These are phyloP conservation scores for Yamadazyma tumulicola DNA, from an alignment of 805 yeast species.

Conservation along the genomic window DNA sequence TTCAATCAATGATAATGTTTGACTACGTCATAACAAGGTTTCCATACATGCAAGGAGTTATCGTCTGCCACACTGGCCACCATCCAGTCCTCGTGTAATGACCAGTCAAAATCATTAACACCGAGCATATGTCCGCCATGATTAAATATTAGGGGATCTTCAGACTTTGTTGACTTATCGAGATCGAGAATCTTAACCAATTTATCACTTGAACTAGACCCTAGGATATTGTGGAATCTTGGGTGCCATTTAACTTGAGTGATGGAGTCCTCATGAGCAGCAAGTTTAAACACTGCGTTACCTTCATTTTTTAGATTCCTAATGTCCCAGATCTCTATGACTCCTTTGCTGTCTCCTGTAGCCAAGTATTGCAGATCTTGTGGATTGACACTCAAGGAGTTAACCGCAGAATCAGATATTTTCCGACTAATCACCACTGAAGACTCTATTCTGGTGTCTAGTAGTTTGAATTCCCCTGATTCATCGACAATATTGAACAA, in stretches of 20 bases:
- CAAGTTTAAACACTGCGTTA: not conserved
- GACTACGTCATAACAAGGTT: conserved; percentile 44
- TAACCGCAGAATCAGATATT: conserved; percentile 38
- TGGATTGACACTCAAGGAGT: conserved; percentile 59
- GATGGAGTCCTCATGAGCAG: conserved; percentile 47
- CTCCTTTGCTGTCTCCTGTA: conserved; percentile 63
- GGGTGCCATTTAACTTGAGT: conserved; percentile 77
- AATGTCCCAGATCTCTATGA: conserved; percentile 61
- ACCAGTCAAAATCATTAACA: conserved; percentile 83
- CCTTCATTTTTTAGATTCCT: conserved; percentile 30
- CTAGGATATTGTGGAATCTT: conserved; percentile 47
- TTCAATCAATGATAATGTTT: conserved; percentile 1
- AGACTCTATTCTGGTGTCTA: conserved; percentile 46
- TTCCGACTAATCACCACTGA: conserved; percentile 3
- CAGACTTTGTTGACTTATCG: conserved; percentile 17
- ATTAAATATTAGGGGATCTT: conserved; percentile 44
- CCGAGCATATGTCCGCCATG: conserved; percentile 91
- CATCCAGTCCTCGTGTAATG: conserved; percentile 64
- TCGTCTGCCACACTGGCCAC: conserved; percentile 79
- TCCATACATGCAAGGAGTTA: conserved; percentile 85
- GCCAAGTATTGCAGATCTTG: conserved; percentile 55
- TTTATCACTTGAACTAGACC: conserved; percentile 63
- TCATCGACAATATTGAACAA: conserved; percentile 70
- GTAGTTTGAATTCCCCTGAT: conserved; percentile 45
- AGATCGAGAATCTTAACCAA: conserved; percentile 63